These are phyloP conservation scores for Pestalotiopsis sp. DNA, from an alignment of 2,329 filamentous ascomycete species.

Conservation along the genomic window DNA sequence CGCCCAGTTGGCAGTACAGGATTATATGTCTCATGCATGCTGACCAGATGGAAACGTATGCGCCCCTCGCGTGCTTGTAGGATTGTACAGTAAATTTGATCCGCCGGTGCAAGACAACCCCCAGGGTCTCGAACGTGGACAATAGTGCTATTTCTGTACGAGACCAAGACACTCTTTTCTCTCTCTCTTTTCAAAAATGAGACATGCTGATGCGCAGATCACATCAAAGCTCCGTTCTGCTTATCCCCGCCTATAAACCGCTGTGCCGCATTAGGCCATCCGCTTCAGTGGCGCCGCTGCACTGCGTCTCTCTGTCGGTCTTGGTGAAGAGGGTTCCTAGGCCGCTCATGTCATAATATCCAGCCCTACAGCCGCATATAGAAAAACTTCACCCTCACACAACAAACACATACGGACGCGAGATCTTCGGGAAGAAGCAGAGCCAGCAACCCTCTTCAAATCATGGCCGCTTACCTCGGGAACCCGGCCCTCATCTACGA, in stretches of 20 bases:
- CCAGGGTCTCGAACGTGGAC: background rate
- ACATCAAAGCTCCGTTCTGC: background rate
- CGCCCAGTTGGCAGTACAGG: background rate
- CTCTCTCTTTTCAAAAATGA: background rate
- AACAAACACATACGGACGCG: background rate
- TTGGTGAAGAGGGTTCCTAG: background rate
- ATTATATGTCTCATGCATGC: background rate
- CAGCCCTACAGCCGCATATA: too few relatives aligned
- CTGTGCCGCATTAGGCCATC: background rate
- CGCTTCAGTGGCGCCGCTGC: too few relatives aligned
- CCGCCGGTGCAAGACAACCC: background rate
- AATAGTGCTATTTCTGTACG: background rate
- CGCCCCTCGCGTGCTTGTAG: background rate
- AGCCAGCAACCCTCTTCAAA: too few relatives aligned
- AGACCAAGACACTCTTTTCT: too few relatives aligned
- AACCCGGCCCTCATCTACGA: conserved; percentile 33
- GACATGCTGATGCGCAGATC: background rate
- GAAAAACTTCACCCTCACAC: background rate
- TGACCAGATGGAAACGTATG: background rate
- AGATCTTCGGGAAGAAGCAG: too few relatives aligned
- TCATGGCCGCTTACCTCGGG: conserved; percentile 9
- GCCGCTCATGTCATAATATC: background rate
- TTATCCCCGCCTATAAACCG: background rate
- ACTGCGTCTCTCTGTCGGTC: too few relatives aligned
- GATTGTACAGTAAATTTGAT: background rate